Evolutionary conservation across 176 grass and related monocot genomes (phyloP).

Genomic region (Ananas comosus): DNA sequence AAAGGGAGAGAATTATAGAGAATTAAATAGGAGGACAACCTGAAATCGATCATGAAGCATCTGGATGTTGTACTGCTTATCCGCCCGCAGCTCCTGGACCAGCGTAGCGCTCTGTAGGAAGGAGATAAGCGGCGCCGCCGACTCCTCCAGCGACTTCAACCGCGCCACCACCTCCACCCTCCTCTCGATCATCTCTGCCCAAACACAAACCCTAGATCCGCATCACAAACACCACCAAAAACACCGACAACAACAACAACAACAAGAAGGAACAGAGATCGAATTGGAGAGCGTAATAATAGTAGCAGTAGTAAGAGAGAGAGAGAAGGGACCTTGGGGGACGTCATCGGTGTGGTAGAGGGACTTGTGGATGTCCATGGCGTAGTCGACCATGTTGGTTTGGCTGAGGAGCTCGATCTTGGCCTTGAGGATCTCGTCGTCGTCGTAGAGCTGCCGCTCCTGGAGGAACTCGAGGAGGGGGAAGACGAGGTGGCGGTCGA

Average conservation of each 20-base stretch:
- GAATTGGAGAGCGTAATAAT: background rate
- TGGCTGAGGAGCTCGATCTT: constrained; percentile 86
- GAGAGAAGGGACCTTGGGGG: constrained; percentile 35
- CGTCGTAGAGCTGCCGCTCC: constrained; percentile 55
- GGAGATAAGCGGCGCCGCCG: constrained; percentile 48
- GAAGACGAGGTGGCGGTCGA: constrained; percentile 80
- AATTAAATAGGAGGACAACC: constrained; percentile 24
- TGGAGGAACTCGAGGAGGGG: constrained; percentile 83
- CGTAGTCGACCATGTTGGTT: constrained; percentile 97
- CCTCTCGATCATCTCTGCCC: constrained; percentile 54
- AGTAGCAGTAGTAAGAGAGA: too few relatives aligned
- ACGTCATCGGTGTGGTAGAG: constrained; percentile 76
- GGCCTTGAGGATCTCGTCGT: constrained; percentile 64
- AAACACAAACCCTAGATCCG: background rate
- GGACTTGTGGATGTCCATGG: constrained; percentile 95
- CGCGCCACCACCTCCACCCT: constrained; percentile 67
- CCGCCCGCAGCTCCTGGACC: constrained; percentile 73
- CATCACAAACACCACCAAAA: background rate
- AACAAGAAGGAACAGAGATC: background rate
- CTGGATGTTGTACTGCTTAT: constrained; percentile 78
- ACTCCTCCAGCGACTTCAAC: constrained; percentile 58
- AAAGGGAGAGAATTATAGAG: background rate
- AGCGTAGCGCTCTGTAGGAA: constrained; percentile 64
- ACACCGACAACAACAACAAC: background rate
- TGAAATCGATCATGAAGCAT: constrained; percentile 77